Conservation (phyloP, 1,139 yeast genomes). For the Hemisphaericaspora subhashii region DNA sequence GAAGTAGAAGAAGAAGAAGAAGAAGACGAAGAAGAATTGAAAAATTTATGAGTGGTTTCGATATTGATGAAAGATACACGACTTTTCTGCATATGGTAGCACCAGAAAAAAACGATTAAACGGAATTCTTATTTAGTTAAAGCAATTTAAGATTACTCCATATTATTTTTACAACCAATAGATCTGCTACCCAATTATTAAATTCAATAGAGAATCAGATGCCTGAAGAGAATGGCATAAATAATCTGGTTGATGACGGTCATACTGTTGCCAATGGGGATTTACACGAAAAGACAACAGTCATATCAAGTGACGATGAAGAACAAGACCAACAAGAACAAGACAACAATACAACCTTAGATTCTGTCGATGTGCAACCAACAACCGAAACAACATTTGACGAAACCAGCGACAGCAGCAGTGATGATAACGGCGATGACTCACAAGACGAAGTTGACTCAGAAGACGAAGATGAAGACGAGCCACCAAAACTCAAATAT, state of each 20-base stretch:
- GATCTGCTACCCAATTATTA: not conserved
- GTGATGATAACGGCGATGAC: conserved; percentile 14
- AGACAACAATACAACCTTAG: conserved; percentile 8
- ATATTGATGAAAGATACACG: too few species aligned
- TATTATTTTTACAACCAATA: not conserved
- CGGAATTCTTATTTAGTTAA: too few species aligned
- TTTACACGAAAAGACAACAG: not conserved
- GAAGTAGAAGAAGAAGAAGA: not conserved
- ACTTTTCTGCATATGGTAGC: too few species aligned
- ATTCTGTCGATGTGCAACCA: conserved; percentile 1
- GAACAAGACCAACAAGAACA: too few species aligned
- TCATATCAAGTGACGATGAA: conserved; percentile 11
- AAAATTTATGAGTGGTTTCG: not conserved
- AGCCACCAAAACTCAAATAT: conserved; percentile 77
- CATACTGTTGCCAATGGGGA: not conserved
- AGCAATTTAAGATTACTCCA: too few species aligned
- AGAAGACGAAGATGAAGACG: conserved; percentile 50
- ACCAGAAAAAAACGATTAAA: too few species aligned
- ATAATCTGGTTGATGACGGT: not conserved
- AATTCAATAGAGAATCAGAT: not conserved
- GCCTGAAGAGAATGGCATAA: not conserved
- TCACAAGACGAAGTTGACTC: too few species aligned
- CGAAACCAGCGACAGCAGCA: not conserved
- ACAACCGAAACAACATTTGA: not conserved
- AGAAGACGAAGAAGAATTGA: too few species aligned